phyloP scores from a whole-genome alignment of 371 early-diverging fungal genomes.

The Phascolomyces articulosus region DNA sequence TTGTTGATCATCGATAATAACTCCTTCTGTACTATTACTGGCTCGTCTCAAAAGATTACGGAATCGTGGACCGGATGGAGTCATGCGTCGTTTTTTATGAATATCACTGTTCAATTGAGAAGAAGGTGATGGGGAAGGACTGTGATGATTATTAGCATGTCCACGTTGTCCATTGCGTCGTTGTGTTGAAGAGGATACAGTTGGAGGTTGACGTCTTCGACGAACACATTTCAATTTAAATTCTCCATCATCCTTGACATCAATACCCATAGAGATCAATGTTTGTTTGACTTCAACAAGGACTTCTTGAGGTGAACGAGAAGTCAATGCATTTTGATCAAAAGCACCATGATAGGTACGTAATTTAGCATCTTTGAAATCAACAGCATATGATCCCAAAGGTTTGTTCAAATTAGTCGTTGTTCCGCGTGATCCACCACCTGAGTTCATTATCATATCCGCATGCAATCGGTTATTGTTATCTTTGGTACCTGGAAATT shows the following conservation, averaged over 20 bases:
- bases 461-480: constrained; percentile 1
- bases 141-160: not conserved
- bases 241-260: constrained; percentile 72
- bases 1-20: not conserved
- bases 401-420: constrained; percentile 5
- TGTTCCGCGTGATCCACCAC: not conserved
- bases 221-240: constrained; percentile 76
- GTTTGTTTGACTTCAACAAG: constrained; percentile 70
- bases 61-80: constrained; percentile 22
- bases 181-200: not conserved
- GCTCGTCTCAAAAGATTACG: constrained; percentile 41
- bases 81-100: constrained; percentile 27
- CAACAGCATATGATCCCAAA: constrained; percentile 23
- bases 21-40: constrained; percentile 10
- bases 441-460: not conserved
- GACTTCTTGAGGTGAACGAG: constrained; percentile 71
- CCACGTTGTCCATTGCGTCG: not conserved
- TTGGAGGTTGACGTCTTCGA: constrained; percentile 43
- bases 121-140: constrained; percentile 8
- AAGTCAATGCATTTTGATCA: constrained; percentile 77
- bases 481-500: constrained; percentile 1
- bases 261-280: constrained; percentile 68
- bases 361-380: constrained; percentile 58
- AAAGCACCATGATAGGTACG: constrained; percentile 81
- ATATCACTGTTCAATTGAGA: constrained; percentile 6